Evolutionary conservation across 1,139 yeast genomes (phyloP).

Genomic region (Pichia sp.): DNA sequence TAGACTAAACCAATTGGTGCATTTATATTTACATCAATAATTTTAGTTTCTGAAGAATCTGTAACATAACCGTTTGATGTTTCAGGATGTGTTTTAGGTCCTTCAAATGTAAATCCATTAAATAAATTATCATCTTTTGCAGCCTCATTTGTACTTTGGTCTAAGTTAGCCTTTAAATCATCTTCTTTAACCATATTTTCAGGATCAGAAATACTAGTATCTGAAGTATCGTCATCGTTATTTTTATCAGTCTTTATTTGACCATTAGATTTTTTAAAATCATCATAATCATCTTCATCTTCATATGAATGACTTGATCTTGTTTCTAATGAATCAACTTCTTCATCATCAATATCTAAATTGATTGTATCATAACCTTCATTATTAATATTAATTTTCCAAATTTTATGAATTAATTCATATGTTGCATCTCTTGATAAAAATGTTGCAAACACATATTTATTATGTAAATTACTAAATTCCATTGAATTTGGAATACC

Average conservation of each 20-base stretch:
- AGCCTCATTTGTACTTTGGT: too few species aligned
- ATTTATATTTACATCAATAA: slow-evolving; percentile 49
- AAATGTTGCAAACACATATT: slow-evolving; percentile 67
- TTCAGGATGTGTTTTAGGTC: slow-evolving; percentile 53
- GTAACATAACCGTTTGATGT: slow-evolving; percentile 46
- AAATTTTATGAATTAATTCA: slow-evolving; percentile 52
- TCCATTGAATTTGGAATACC: slow-evolving; percentile 72
- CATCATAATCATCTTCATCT: slow-evolving; percentile 15
- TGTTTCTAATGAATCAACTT: slow-evolving; percentile 20
- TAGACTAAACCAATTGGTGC: slow-evolving; percentile 84
- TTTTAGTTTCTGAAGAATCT: slow-evolving; percentile 53
- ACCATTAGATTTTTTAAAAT: neutral
- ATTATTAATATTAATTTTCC: slow-evolving; percentile 34
- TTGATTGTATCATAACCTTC: slow-evolving; percentile 15
- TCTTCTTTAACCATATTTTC: slow-evolving; percentile 35
- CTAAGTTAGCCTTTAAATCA: slow-evolving; percentile 5
- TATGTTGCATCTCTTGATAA: slow-evolving; percentile 62
- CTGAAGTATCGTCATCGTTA: slow-evolving; percentile 13
- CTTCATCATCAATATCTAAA: slow-evolving; percentile 24
- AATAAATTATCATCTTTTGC: slow-evolving; percentile 37
- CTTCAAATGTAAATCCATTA: slow-evolving; percentile 37
- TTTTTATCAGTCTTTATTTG: too few species aligned
- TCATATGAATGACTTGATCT: slow-evolving; percentile 20
- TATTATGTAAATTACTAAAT: slow-evolving; percentile 63
- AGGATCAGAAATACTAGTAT: slow-evolving; percentile 24